Percentiles rank a stretch among this genome's conserved stretches.
phyloP scores from a whole-genome alignment of 768 basidiomycete genomes.

The Mycena alexandri region DNA sequence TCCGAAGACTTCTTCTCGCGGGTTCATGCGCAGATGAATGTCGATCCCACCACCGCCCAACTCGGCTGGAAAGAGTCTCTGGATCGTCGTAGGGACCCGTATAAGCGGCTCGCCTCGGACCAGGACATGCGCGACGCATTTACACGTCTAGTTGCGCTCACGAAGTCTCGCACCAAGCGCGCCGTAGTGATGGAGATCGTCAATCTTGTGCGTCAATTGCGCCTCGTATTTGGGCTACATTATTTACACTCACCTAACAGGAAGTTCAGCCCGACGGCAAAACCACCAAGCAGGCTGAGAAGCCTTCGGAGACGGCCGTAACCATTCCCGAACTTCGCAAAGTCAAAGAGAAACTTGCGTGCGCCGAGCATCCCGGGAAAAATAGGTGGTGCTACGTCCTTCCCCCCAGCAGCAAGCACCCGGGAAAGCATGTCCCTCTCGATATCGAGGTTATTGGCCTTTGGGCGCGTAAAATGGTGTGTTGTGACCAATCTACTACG shows the following conservation, averaged over 20 bases:
- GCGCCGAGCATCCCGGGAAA: constrained; percentile 13
- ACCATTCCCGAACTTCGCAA: neutral
- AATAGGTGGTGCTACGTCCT: constrained; percentile 15
- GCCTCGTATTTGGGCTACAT: neutral
- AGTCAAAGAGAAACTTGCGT: neutral
- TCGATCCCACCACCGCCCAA: neutral
- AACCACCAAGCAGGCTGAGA: constrained; percentile 3
- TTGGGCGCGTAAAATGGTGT: constrained; percentile 4
- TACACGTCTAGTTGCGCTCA: neutral
- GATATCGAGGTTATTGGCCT: neutral
- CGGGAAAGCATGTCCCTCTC: constrained; percentile 1
- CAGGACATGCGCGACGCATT: neutral
- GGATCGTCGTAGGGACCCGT: neutral
- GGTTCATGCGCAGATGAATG: constrained; percentile 1
- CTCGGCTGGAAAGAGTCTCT: constrained; percentile 6
- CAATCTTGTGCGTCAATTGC: constrained; percentile 2
- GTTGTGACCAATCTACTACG: too few relatives aligned
- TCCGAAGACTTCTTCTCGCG: neutral
- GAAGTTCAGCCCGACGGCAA: constrained; percentile 1
- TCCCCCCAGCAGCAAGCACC: neutral
- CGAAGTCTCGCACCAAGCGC: neutral
- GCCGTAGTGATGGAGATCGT: neutral
- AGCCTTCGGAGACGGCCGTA: constrained; percentile 1
- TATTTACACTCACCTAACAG: neutral
- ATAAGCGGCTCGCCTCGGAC: neutral